Evolutionary conservation across 192 early-diverging fungal species (phyloP).

Genomic region (Tieghemiomyces parasiticus): DNA sequence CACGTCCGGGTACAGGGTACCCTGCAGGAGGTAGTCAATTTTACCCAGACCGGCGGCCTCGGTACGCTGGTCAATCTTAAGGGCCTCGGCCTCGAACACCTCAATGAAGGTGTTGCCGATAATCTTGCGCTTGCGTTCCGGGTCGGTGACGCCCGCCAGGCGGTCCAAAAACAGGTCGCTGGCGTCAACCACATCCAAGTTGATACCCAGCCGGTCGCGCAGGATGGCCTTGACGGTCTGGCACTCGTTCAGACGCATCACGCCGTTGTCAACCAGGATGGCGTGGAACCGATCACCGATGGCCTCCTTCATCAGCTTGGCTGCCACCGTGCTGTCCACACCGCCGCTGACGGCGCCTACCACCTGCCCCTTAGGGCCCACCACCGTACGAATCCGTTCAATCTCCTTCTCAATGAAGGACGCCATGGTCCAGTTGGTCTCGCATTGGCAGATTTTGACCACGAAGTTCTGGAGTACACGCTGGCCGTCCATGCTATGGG

Average conservation of each 20-base stretch:
- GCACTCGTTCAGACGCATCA: constrained; percentile 97
- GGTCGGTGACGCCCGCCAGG: constrained; percentile 85
- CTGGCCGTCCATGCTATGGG: constrained; percentile 83
- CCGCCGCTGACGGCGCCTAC: constrained; percentile 96
- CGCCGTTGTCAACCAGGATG: constrained; percentile 94
- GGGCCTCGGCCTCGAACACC: constrained; percentile 90
- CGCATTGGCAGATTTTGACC: constrained; percentile 66
- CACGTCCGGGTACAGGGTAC: constrained; percentile 97
- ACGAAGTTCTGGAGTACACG: constrained; percentile 88
- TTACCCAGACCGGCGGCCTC: constrained; percentile 56
- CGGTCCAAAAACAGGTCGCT: constrained; percentile 68
- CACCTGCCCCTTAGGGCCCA: constrained; percentile 83
- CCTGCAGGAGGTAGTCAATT: constrained; percentile 92
- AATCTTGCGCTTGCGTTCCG: constrained; percentile 96
- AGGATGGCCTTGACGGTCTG: constrained; percentile 67
- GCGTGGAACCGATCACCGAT: constrained; percentile 99
- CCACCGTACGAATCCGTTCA: constrained; percentile 75
- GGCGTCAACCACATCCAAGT: constrained; percentile 85
- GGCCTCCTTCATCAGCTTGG: constrained; percentile 90
- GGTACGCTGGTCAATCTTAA: constrained; percentile 63
- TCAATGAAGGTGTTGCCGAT: constrained; percentile 99
- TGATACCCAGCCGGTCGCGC: constrained; percentile 84
- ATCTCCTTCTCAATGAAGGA: constrained; percentile 98
- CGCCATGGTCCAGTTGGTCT: constrained; percentile 90
- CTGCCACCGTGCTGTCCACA: constrained; percentile 93